Evolutionary conservation across 106 monocot species (phyloP), one percentile per base, ranked within the genome.

Genomic region (Allium fistulosum): DNA sequence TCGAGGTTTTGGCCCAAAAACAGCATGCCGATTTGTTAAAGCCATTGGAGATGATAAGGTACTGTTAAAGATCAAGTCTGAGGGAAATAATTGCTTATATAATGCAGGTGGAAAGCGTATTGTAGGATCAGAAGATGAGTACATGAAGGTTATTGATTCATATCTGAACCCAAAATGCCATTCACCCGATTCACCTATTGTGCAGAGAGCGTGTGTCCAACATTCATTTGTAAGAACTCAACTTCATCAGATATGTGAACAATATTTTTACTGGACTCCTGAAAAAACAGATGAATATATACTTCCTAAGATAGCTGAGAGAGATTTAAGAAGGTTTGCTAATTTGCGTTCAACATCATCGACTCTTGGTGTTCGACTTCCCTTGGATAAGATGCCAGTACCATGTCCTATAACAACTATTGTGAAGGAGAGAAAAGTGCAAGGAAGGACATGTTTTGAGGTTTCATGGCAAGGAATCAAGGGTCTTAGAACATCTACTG

Each of bases 91-190:
- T 22, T 22, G 22, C 22, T 22, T 22, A 22, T 22, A 22, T 22
- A 22, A 22, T 22, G 22, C 22, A 22, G 22, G 22, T 22, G 22
- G 22, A 22, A 22, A 22, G 22, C 0, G 22, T 22, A 0, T 22
- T 82, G 13, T 18, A 60, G 72, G 45, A 76, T 65, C 63, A 48
- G 72, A 76, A 59, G 69, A 57, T 53, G 79, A 84, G 53, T 80
- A 87, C 58, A 46, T 75, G 68, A 62, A 82, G 26, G 80, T 94
- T 26, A 82, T 90, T 46, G 65, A 94, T 69, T 90, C 94, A 65
- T 94, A 83, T 79, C 49, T 94, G 79, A 87, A 90, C 56, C 94
- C 94, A 68, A 94, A 94, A 85, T 94, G 87, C 55, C 94, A 87
- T 58, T 85, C 82, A 11, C 71, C 80, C 57, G 94, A 94, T 63